Conservation (phyloP, 2,329 filamentous ascomycete species). For the Diaporthe sp. region DNA sequence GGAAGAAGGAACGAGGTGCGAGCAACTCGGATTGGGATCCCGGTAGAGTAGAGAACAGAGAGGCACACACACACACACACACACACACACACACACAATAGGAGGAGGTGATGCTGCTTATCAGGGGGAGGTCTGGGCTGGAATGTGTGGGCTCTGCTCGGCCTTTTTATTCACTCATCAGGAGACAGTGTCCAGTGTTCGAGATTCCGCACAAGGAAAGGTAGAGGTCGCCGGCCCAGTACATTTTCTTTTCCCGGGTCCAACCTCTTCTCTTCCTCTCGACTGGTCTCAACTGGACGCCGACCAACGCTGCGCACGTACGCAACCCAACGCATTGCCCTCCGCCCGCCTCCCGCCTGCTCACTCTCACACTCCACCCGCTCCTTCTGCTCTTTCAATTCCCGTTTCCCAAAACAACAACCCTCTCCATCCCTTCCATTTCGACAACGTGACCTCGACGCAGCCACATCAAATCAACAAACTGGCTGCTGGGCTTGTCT, state of each 20-base stretch:
- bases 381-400: constrained; percentile 5
- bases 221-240: neutral
- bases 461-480: constrained; percentile 2
- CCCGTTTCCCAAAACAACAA: constrained; percentile 15
- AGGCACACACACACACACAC: neutral
- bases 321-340: neutral
- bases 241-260: neutral
- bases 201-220: constrained; percentile 1
- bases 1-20: constrained; percentile 3
- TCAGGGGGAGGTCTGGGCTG: constrained; percentile 25
- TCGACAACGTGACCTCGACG: constrained; percentile 16
- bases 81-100: neutral
- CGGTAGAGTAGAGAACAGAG: constrained; percentile 11
- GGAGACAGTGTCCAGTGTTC: constrained; percentile 13
- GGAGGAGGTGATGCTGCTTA: constrained; percentile 21
- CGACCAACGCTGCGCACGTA: constrained; percentile 26
- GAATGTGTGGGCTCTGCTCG: constrained; percentile 23
- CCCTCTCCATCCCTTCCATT: neutral
- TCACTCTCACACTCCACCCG: constrained; percentile 15
- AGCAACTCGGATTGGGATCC: constrained; percentile 16
- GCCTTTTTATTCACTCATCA: constrained; percentile 8
- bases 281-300: constrained; percentile 14
- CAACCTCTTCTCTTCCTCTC: constrained; percentile 12
- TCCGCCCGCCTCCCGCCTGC: constrained; percentile 2
- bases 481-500: neutral